Conservation (phyloP, 352 stramenopile genomes). For the Phytopythium sindhum region DNA sequence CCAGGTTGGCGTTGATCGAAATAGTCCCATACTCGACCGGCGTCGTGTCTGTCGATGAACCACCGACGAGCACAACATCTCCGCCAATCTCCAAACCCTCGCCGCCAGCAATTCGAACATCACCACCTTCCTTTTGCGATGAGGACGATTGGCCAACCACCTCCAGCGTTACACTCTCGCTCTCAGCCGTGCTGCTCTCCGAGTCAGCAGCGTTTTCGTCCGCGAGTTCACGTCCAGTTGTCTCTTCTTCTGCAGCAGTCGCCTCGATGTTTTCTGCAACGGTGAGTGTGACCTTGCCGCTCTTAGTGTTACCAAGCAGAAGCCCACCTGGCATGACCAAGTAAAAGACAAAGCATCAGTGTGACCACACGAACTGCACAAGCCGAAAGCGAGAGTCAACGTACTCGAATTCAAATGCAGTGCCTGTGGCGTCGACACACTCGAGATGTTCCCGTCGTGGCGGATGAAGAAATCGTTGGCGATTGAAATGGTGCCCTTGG, state of each 20-base stretch:
- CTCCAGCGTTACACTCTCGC: constrained; percentile 34
- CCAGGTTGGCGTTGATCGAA: constrained; percentile 53
- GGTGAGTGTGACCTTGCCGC: constrained; percentile 22
- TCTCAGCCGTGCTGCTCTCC: constrained; percentile 9
- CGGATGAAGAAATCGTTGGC: constrained; percentile 33
- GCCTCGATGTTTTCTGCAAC: constrained; percentile 12
- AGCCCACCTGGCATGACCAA: constrained; percentile 5
- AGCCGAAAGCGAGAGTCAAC: background rate
- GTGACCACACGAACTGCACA: background rate
- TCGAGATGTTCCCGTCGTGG: constrained; percentile 39
- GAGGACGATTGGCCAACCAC: constrained; percentile 53
- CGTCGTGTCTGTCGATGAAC: constrained; percentile 23
- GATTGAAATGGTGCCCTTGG: constrained; percentile 35
- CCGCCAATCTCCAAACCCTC: constrained; percentile 41
- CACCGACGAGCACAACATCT: constrained; percentile 44
- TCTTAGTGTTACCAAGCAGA: constrained; percentile 15
- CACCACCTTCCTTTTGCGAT: constrained; percentile 39
- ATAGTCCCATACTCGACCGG: constrained; percentile 35
- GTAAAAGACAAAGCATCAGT: background rate
- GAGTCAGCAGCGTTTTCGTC: constrained; percentile 13
- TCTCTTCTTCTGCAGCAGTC: background rate
- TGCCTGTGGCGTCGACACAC: constrained; percentile 30
- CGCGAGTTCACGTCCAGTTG: constrained; percentile 3
- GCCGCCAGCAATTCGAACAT: constrained; percentile 52
- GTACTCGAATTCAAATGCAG: constrained; percentile 52